Evolutionary conservation across 2,329 filamentous ascomycete genomes (phyloP), one percentile per base, ranked within the genome.

Genomic region (Ceratocystis papillata): DNA sequence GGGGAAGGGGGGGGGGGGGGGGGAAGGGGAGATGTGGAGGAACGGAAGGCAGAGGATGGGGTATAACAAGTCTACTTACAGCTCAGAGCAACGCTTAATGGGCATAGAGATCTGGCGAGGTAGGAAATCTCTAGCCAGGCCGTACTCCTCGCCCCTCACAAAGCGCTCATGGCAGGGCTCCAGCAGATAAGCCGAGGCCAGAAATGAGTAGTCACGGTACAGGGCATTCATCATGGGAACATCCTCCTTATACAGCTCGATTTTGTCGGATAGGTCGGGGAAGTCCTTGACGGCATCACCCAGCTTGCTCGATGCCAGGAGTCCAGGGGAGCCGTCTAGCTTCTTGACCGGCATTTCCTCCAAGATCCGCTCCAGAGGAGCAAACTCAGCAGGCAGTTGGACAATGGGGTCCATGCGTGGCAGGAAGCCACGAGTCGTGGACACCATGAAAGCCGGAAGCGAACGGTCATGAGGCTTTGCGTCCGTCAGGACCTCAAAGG

Each of bases 171-270:
- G 92, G 75, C 92, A 96, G 10, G 92, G 92, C 79, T 96, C 92
- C 37, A 96, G 84, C 37, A 96, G 80, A 74, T 96, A 96, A 0
- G 90, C 89, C 28, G 89, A 95, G 4, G 91, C 88, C 37, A 96
- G 78, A 79, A 96, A 96, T 15, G 88, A 89, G 75, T 96, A 96
- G 77, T 96, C 92, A 22, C 92, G 83, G 75, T 96, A 96, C 61
- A 95, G 78, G 44, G 91, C 91, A 72, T 92, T 94, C 79, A 95
- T 85, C 67, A 90, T 77, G 17, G 87, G 87, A 48, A 93, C 80
- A 76, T 96, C 87, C 68, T 86, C 78, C 71, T 82, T 80, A 70
- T 88, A 87, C 75, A 84, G 84, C 72, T 94, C 87, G 67, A 96
- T 81, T 70, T 83, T 80, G 4, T 80, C 80, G 0, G 87, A 89